Evolutionary conservation across 2,329 filamentous ascomycete species (phyloP), one percentile per base, ranked within the genome.

Genomic region (Sphaceloma murrayae): DNA sequence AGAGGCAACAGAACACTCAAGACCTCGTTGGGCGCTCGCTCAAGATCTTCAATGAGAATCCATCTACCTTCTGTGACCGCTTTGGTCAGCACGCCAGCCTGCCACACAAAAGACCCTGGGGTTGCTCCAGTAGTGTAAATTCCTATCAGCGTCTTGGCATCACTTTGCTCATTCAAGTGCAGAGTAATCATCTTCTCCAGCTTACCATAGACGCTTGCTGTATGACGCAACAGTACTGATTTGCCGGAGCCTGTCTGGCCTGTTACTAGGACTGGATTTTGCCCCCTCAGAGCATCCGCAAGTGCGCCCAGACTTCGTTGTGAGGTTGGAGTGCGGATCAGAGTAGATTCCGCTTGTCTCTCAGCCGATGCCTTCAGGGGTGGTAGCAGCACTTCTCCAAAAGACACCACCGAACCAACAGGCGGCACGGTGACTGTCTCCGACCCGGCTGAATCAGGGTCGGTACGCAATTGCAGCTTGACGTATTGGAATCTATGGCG

Each of bases 31-130:
- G 93, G 91, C 8, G 91, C 91, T 50, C 89, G 80, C 59, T 98
- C 88, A 30, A 99, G 72, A 62, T 99, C 93, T 62, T 99, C 93
- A 48, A 99, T 93, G 52, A 98, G 71, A 5, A 98, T 84, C 93
- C 91, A 98, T 56, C 89, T 76, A 11, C 91, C 93, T 67, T 98
- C 89, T 57, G 76, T 81, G 2, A 96, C 87, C 26, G 93, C 93
- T 21, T 86, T 94, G 0, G 91, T 95, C 53, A 99, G 68, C 14
- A 96, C 85, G 64, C 91, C 91, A 2, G 91, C 78, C 48, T 85
- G 78, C 91, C 91, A 99, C 40, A 77, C 76, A 59, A 98, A 98
- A 7, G 85, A 88, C 1, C 88, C 88, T 1, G 87, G 88, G 49
- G 81, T 83, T 11, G 82, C 77, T 47, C 87, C 88, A 16, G 87